Evolutionary conservation across 768 basidiomycete genomes (phyloP).

Genomic region (Gymnopilus junonius): DNA sequence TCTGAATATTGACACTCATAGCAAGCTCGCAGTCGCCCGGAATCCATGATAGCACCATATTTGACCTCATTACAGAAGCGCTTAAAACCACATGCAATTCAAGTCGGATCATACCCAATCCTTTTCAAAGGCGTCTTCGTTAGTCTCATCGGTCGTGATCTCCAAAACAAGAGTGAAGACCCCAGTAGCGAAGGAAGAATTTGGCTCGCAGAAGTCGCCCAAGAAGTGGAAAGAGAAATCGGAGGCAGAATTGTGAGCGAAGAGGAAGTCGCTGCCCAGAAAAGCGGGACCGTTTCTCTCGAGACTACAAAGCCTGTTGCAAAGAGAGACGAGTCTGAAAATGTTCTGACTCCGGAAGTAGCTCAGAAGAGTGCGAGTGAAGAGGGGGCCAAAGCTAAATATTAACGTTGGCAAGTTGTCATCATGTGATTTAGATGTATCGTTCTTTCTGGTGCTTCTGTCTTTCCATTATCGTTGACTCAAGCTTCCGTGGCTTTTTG

Average conservation of each 20-base stretch:
- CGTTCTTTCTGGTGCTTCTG: slow-evolving; percentile 4
- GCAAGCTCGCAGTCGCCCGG: slow-evolving; percentile 54
- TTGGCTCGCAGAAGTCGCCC: slow-evolving; percentile 57
- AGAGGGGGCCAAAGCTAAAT: slow-evolving; percentile 19
- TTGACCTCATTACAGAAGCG: slow-evolving; percentile 78
- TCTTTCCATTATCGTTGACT: slow-evolving; percentile 10
- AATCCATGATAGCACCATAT: slow-evolving; percentile 85
- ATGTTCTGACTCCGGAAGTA: slow-evolving; percentile 1
- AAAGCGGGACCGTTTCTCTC: slow-evolving; percentile 30
- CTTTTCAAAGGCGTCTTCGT: slow-evolving; percentile 71
- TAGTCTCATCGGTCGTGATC: slow-evolving; percentile 63
- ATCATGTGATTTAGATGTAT: slow-evolving; percentile 2
- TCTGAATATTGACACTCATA: neutral
- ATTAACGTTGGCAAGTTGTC: slow-evolving; percentile 3
- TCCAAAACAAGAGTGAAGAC: slow-evolving; percentile 28
- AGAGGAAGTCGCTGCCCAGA: slow-evolving; percentile 63
- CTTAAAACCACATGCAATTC: slow-evolving; percentile 74
- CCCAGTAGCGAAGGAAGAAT: slow-evolving; percentile 52
- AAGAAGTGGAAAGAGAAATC: slow-evolving; percentile 64
- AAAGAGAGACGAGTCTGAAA: neutral
- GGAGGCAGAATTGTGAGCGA: slow-evolving; percentile 65
- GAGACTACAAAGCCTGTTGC: slow-evolving; percentile 3
- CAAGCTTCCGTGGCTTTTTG: slow-evolving; percentile 13
- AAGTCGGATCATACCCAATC: slow-evolving; percentile 80
- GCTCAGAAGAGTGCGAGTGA: neutral